Conservation (phyloP, 257 asterid genomes). For the Penstemon eatonii region DNA sequence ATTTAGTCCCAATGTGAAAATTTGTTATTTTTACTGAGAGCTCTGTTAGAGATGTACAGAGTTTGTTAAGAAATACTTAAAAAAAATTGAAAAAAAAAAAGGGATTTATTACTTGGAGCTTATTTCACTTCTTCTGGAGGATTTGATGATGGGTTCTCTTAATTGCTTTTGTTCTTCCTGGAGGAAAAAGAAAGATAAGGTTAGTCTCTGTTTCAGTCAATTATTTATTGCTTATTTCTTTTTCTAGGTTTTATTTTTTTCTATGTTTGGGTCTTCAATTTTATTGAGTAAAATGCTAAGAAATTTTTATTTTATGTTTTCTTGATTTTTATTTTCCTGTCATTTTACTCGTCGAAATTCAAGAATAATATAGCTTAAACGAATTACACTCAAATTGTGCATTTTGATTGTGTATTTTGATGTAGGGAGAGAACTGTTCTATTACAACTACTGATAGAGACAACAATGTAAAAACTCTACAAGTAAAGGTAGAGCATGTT, state of each 20-base stretch:
- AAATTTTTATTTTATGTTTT: neutral
- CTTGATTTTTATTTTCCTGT: too few relatives aligned
- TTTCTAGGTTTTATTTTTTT: too few relatives aligned
- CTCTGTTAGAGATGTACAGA: slow-evolving; percentile 35
- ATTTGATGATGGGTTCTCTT: slow-evolving; percentile 42
- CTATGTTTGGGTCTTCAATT: too few relatives aligned
- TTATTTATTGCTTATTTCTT: neutral
- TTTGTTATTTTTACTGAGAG: slow-evolving; percentile 20
- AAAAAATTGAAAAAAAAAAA: neutral
- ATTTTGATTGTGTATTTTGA: slow-evolving; percentile 10
- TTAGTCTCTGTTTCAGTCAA: slow-evolving; percentile 14
- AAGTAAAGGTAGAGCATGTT: slow-evolving; percentile 40
- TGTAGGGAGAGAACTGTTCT: slow-evolving; percentile 39
- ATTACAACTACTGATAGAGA: slow-evolving; percentile 20
- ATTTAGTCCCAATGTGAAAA: slow-evolving; percentile 35
- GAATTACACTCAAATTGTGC: slow-evolving; percentile 3
- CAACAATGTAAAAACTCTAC: slow-evolving; percentile 32
- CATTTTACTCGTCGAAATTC: too few relatives aligned
- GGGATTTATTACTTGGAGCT: neutral
- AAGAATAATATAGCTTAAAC: too few relatives aligned
- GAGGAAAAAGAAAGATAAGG: slow-evolving; percentile 53
- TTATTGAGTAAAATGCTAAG: neutral
- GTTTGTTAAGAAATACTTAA: slow-evolving; percentile 7
- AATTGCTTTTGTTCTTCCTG: slow-evolving; percentile 46
- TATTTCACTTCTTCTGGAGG: slow-evolving; percentile 22